A percentile compares a stretch with the other conserved stretches of the same genome.
Conservation (phyloP, 371 early-diverging fungal species). For the Pancytospora epiphaga region DNA sequence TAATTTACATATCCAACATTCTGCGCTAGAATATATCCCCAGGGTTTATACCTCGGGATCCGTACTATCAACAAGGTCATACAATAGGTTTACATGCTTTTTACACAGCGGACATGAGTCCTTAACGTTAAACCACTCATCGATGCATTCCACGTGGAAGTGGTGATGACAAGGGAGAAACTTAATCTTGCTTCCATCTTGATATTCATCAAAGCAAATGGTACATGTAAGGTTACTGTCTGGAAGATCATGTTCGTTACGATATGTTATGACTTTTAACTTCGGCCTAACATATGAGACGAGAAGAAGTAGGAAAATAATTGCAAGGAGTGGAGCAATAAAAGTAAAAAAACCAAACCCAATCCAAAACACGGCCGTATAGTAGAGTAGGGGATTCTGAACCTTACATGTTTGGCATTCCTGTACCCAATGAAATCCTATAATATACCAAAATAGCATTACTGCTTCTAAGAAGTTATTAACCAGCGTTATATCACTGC, state of each 20-base stretch:
- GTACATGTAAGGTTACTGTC: slow-evolving; percentile 59
- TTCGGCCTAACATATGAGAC: slow-evolving; percentile 58
- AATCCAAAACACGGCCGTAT: slow-evolving; percentile 52
- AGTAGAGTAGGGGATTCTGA: slow-evolving; percentile 59
- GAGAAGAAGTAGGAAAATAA: slow-evolving; percentile 56
- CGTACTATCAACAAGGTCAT: slow-evolving; percentile 58
- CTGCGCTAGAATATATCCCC: no score
- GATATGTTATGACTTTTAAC: slow-evolving; percentile 57
- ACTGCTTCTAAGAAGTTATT: slow-evolving; percentile 60
- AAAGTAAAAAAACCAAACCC: slow-evolving; percentile 56
- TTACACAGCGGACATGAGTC: slow-evolving; percentile 62
- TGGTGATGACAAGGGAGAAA: slow-evolving; percentile 61
- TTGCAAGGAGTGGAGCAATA: slow-evolving; percentile 59
- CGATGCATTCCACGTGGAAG: slow-evolving; percentile 61
- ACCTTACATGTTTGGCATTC: slow-evolving; percentile 55
- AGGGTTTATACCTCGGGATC: not conserved
- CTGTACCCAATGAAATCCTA: slow-evolving; percentile 61
- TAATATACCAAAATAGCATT: slow-evolving; percentile 61
- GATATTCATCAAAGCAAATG: slow-evolving; percentile 60
- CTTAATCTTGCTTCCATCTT: slow-evolving; percentile 50
- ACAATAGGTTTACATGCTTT: slow-evolving; percentile 59
- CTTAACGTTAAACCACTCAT: slow-evolving; percentile 61
- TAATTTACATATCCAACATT: no score
- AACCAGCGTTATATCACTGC: slow-evolving; percentile 57
- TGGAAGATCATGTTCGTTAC: slow-evolving; percentile 45